Conservation (phyloP, 2,329 filamentous ascomycete genomes). For the Calonectria hongkongensis region DNA sequence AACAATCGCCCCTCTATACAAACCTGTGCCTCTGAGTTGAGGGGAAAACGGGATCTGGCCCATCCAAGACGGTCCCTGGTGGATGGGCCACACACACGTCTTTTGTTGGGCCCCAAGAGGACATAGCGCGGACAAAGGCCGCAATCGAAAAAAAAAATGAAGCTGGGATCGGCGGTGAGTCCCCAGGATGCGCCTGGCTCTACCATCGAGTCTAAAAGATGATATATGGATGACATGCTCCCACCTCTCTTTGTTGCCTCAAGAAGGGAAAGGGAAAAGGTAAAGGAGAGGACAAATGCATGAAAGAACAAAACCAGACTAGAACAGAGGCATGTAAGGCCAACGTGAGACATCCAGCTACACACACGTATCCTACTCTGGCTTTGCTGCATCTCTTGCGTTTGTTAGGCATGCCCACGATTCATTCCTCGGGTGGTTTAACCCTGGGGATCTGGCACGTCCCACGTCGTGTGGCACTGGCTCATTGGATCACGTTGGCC, state of each 20-base stretch:
- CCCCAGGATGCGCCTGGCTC: conserved; percentile 1
- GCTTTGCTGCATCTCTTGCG: conserved; percentile 29
- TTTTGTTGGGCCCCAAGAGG: conserved; percentile 41
- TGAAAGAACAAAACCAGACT: conserved; percentile 1
- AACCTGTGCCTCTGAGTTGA: background rate
- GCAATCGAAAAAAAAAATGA: conserved; percentile 35
- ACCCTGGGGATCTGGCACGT: conserved; percentile 45
- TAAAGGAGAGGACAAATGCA: background rate
- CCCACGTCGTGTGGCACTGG: conserved; percentile 52
- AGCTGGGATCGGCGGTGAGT: conserved; percentile 47
- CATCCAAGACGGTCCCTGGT: conserved; percentile 41
- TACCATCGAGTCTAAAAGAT: conserved; percentile 15
- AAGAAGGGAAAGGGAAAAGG: background rate
- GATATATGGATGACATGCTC: conserved; percentile 23
- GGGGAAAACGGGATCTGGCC: conserved; percentile 36
- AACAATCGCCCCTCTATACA: background rate
- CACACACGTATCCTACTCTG: conserved; percentile 17
- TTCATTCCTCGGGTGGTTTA: conserved; percentile 36
- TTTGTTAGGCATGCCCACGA: conserved; percentile 26
- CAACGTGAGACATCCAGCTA: conserved; percentile 21
- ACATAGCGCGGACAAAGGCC: conserved; percentile 44
- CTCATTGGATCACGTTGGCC: conserved; percentile 53
- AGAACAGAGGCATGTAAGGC: background rate
- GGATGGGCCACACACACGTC: conserved; percentile 46
- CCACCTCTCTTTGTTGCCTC: conserved; percentile 27